Conservation (phyloP, 345 rosid species). For the Excoecaria cochinchinensis region DNA sequence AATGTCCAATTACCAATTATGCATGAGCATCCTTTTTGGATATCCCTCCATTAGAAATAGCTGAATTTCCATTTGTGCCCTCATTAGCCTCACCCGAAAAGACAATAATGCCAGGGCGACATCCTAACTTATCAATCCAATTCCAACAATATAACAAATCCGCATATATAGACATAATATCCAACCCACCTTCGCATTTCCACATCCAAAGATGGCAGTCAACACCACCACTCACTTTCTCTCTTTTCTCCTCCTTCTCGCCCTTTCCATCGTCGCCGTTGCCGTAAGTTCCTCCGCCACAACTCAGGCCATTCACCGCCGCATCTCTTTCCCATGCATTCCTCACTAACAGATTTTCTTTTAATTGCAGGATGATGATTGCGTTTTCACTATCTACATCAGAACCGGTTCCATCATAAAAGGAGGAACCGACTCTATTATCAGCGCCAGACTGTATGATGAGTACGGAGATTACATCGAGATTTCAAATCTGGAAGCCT, state of each 20-base stretch:
- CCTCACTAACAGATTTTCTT: not conserved
- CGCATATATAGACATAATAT: not conserved
- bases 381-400: conserved; percentile 54
- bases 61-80: too few relatives aligned
- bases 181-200: not conserved
- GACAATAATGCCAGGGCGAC: too few relatives aligned
- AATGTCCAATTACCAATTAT: too few relatives aligned
- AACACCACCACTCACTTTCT: not conserved
- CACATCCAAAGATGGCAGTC: conserved; percentile 10
- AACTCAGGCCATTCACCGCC: not conserved
- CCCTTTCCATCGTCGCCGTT: conserved; percentile 16
- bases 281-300: conserved; percentile 23
- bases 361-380: conserved; percentile 44
- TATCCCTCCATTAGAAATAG: too few relatives aligned
- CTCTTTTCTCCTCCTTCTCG: conserved; percentile 24
- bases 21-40: too few relatives aligned
- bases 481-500: conserved; percentile 51
- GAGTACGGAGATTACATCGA: conserved; percentile 36
- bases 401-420: conserved; percentile 78
- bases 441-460: conserved; percentile 55
- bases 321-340: not conserved
- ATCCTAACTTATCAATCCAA: too few relatives aligned
- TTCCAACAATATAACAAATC: too few relatives aligned
- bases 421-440: conserved; percentile 75
- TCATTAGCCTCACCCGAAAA: too few relatives aligned